A percentile compares a stretch with the other conserved stretches of the same genome.
Evolutionary conservation across 148 eudicot genomes (phyloP).

Genomic region (Camellia japonica): DNA sequence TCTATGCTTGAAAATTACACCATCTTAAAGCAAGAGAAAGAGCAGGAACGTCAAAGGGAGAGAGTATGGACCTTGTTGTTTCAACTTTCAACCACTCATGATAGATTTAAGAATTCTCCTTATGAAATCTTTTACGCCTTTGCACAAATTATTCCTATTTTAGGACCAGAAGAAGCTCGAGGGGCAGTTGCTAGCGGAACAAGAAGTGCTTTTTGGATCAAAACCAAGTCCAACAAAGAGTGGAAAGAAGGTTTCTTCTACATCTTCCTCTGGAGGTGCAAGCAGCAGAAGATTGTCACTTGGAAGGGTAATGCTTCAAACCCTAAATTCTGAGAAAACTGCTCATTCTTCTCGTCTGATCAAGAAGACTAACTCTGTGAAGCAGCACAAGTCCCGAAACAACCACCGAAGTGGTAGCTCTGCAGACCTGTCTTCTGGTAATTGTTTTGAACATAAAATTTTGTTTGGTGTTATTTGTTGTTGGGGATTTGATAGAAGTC

Average conservation of each 20-base stretch:
- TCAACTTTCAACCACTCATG: not conserved
- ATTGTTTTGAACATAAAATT: not conserved
- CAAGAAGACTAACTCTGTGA: slow-evolving; percentile 28
- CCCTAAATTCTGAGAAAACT: slow-evolving; percentile 31
- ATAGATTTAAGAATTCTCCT: not conserved
- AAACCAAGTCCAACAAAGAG: slow-evolving; percentile 83
- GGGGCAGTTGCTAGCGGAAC: slow-evolving; percentile 66
- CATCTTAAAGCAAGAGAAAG: slow-evolving; percentile 63
- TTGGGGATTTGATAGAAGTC: not conserved
- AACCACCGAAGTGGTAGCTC: slow-evolving; percentile 30
- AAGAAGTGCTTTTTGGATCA: slow-evolving; percentile 83
- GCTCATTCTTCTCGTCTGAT: slow-evolving; percentile 32
- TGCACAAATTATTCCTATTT: not conserved
- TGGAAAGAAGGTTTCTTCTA: slow-evolving; percentile 46
- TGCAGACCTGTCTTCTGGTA: slow-evolving; percentile 28
- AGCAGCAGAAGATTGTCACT: slow-evolving; percentile 45
- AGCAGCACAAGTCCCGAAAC: slow-evolving; percentile 22
- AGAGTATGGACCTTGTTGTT: slow-evolving; percentile 38
- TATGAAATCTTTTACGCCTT: not conserved
- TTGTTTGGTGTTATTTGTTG: no score
- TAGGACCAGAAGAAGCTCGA: slow-evolving; percentile 82
- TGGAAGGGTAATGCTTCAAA: slow-evolving; percentile 48
- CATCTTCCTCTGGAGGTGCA: slow-evolving; percentile 38
- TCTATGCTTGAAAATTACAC: slow-evolving; percentile 72
- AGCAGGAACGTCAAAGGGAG: slow-evolving; percentile 66